Evolutionary conservation across 345 rosid species (phyloP), one percentile per base, ranked within the genome.

Genomic region (Fremontodendron californicum): DNA sequence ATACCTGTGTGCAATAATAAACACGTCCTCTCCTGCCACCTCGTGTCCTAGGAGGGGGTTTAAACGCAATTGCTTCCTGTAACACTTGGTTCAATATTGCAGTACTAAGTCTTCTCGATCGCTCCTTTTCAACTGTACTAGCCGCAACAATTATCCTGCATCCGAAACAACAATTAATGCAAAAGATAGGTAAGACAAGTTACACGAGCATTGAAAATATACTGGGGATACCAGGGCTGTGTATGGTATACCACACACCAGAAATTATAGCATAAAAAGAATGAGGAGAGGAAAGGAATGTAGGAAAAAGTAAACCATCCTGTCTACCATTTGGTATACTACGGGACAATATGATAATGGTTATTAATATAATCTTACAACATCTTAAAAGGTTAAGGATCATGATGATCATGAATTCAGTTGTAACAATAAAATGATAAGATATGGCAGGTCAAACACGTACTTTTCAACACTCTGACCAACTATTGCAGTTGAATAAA

Each of bases 1-100:
- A 7, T 83, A 94, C 98, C 95, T 94, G 98, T 23, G 98, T 94
- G 77, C 98, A 93, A 78, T 93, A 94, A 78, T 89, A 94, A 78
- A 93, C 85, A 7, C 94, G 98, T 60, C 98, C 98, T 81, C 97
- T 85, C 84, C 71, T 93, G 83, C 98, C 97, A 51, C 98, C 95
- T 79, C 92, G 83, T 29, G 97, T 94, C 84, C 95, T 86, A 78
- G 98, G 98, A 81, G 98, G 98, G 46, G 98, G 78, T 82, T 93
- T 94, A 77, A 94, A 94, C 58, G 98, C 94, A 72, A 91, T 84
- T 18, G 97, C 97, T 85, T 94, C 98, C 69, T 63, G 88, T 67
- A 92, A 83, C 82, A 94, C 95, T 84, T 93, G 97, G 83, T 94
- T 94, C 84, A 94, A 75, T 80, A 78, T 91, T 48, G 95, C 88